Percentiles rank a stretch among this genome's conserved stretches.
Conservation (phyloP, 2,329 filamentous ascomycete genomes). For the Parafenestella ontariensis region DNA sequence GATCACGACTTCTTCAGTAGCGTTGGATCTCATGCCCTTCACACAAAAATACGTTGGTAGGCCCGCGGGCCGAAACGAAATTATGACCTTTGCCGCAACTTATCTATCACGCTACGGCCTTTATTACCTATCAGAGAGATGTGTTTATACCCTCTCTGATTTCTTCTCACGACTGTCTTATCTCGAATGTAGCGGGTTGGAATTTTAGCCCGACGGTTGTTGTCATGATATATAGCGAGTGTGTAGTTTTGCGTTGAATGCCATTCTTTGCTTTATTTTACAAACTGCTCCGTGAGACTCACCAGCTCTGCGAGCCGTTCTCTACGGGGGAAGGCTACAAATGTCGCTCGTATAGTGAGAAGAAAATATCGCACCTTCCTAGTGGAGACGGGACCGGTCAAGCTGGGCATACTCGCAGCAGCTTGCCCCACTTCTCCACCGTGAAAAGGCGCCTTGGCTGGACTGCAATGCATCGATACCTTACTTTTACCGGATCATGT, state of each 20-base stretch:
- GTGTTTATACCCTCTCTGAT: not conserved
- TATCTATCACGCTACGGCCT: not conserved
- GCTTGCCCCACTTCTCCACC: not conserved
- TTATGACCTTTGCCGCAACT: not conserved
- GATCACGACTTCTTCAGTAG: not conserved
- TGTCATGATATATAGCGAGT: not conserved
- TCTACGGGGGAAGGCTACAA: too few relatives aligned
- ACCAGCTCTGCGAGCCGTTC: too few relatives aligned
- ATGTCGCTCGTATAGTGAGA: too few relatives aligned
- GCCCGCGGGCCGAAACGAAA: not conserved
- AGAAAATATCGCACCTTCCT: not conserved
- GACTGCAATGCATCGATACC: not conserved
- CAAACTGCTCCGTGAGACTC: not conserved
- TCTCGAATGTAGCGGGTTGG: not conserved
- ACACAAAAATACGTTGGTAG: not conserved
- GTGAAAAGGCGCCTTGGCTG: not conserved
- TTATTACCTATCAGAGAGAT: not conserved
- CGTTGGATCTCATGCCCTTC: not conserved
- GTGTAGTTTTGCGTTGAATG: not conserved
- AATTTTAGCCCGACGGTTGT: not conserved
- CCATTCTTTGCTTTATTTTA: not conserved
- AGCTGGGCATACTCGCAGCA: not conserved
- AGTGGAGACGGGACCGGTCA: not conserved
- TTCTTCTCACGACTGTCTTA: not conserved
- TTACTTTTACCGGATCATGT: not conserved